A percentile compares a stretch with the other conserved stretches of the same genome.
Conservation (phyloP, 176 grass and related monocot species). For the Eragrostis curvula region DNA sequence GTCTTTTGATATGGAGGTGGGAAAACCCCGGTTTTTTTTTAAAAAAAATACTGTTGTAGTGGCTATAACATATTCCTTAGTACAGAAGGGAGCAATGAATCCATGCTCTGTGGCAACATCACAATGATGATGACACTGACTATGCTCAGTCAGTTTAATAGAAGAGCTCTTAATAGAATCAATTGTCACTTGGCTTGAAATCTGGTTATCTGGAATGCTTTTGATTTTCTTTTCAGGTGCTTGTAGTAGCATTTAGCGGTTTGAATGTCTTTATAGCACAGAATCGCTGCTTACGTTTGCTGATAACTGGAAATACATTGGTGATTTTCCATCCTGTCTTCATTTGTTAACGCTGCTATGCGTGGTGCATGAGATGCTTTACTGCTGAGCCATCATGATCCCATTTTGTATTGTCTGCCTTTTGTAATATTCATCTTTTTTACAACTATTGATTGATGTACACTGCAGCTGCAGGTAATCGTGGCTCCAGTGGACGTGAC, state of each 20-base stretch:
- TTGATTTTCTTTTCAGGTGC: background rate
- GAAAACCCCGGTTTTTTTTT: too few species aligned
- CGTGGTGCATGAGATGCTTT: background rate
- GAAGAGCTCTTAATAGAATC: too few species aligned
- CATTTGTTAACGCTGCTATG: background rate
- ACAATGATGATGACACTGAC: background rate
- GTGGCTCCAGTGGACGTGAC: slow-evolving; percentile 13
- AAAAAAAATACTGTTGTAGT: too few species aligned
- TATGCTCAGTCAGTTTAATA: background rate
- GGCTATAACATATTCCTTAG: background rate
- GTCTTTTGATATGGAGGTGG: too few species aligned
- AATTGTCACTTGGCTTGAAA: background rate
- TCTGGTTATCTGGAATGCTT: background rate
- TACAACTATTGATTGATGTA: background rate
- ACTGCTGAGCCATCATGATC: background rate
- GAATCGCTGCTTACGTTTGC: background rate
- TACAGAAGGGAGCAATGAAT: background rate
- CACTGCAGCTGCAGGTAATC: slow-evolving; percentile 30
- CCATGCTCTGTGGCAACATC: background rate
- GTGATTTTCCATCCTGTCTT: background rate
- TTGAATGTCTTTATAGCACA: background rate
- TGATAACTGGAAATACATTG: background rate
- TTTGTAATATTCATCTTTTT: background rate
- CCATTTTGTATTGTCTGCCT: background rate
- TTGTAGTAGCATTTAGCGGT: background rate